Base-by-base conservation (phyloP, 305 asterid species). In the Solanum hybrid region DNA sequence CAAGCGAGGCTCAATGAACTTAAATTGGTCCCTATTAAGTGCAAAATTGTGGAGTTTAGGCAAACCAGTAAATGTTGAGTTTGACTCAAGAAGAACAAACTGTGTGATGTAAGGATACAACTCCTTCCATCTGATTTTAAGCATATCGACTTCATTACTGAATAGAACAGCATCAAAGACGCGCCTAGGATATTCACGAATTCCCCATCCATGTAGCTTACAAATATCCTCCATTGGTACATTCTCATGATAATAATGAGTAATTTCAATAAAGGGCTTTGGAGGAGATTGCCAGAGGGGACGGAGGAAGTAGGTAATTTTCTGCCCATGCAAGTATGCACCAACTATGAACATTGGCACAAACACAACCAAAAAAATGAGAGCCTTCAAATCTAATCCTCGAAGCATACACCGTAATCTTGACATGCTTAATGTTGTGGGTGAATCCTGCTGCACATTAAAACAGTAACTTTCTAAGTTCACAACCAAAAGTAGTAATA, bases 251-350 rank as follows among this genome's bases (percentile, higher is more conserved):
- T 95, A 95, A 85, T 93, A 94, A 87, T 94, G 95, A 39, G 94
- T 90, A 46, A 93, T 42, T 28, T 92, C 96, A 87, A 83, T 87
- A 31, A 95, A 95, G 6, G 97, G 93, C 90, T 95, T 95, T 1
- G 95, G 95, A 37, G 96, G 97, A 51, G 95, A 94, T 51, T 94
- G 93, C 97, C 96, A 95, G 16, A 93, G 88, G 3, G 96, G 97
- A 5, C 95, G 94, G 24, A 95, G 91, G 81, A 95, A 95, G 92
- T 93, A 95, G 36, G 95, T 90, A 7, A 94, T 89, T 64, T 95
- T 93, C 92, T 93, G 96, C 18, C 97, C 97, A 12, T 95, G 97
- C 42, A 91, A 88, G 42, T 94, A 95, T 40, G 93, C 34, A 31
- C 93, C 92, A 42, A 90, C 64, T 4, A 92, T 61, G 29, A 85